A percentile compares a stretch with the other conserved stretches of the same genome.
These are phyloP conservation scores for Ophiostoma sp. DNA, from an alignment of 2,329 filamentous ascomycete genomes.

Conservation along the genomic window DNA sequence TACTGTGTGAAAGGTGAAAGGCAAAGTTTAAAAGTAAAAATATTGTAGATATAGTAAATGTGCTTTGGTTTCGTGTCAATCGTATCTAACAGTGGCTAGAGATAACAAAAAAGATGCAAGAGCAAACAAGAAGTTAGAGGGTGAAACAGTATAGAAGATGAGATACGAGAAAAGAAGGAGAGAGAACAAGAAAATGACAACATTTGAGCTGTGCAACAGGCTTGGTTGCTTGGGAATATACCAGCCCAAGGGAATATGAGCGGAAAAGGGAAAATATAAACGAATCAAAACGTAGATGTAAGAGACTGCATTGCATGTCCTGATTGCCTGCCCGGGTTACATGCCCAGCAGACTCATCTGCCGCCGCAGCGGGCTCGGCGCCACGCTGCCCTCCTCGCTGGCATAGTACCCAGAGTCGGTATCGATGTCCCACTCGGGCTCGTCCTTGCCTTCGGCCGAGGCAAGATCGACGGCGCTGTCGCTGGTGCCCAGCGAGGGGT, in stretches of 20 bases:
- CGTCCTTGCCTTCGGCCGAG: slow-evolving; percentile 44
- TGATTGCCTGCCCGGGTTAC: slow-evolving; percentile 32
- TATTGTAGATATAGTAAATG: background rate
- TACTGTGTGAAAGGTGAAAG: background rate
- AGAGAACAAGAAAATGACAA: background rate
- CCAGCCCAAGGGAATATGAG: slow-evolving; percentile 11
- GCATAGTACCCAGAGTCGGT: slow-evolving; percentile 70
- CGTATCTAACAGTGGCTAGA: slow-evolving; percentile 17
- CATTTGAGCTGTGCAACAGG: slow-evolving; percentile 8
- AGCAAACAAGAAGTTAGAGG: background rate
- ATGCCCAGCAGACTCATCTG: slow-evolving; percentile 70
- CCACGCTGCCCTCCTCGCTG: slow-evolving; percentile 66
- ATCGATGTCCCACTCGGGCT: slow-evolving; percentile 86
- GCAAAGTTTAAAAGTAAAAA: background rate
- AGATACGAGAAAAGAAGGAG: background rate
- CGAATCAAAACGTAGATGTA: background rate
- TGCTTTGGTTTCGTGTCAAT: slow-evolving; percentile 9
- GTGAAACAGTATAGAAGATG: background rate
- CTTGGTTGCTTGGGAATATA: slow-evolving; percentile 14
- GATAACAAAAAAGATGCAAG: background rate
- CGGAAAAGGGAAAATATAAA: background rate
- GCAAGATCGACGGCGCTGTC: slow-evolving; percentile 41
- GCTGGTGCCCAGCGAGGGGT: slow-evolving; percentile 36
- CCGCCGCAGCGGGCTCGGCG: slow-evolving; percentile 62
- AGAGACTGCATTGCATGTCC: background rate